phyloP scores from a whole-genome alignment of 176 grass and related monocot species.

The Musa schizocarpa region DNA sequence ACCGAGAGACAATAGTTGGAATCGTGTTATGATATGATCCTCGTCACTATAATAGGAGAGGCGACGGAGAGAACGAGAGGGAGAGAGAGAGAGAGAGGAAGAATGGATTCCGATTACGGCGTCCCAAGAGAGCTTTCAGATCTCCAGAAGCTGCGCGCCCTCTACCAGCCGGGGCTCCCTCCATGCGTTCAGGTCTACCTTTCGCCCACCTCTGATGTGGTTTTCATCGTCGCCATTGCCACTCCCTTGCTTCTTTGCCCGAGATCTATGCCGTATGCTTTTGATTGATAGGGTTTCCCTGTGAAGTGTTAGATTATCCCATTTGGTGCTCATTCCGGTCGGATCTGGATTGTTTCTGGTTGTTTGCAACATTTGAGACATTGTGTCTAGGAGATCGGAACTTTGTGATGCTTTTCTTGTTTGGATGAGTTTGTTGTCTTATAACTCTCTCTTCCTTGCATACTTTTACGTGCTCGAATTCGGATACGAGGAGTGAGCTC shows the following conservation, averaged over 20 bases:
- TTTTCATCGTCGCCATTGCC: slow-evolving; percentile 15
- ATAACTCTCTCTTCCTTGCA: not conserved
- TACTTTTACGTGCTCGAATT: not conserved
- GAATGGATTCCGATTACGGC: slow-evolving; percentile 95
- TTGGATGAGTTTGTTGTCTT: not conserved
- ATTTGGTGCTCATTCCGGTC: not conserved
- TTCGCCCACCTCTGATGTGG: too few relatives aligned
- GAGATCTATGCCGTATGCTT: not conserved
- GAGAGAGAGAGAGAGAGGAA: slow-evolving; percentile 1
- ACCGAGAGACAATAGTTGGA: not conserved
- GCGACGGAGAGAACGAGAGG: not conserved
- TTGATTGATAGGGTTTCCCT: not conserved
- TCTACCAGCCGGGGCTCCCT: slow-evolving; percentile 77
- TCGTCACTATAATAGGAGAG: not conserved
- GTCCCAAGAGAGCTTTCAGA: slow-evolving; percentile 76
- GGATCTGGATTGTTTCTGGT: slow-evolving; percentile 7
- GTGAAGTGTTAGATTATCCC: slow-evolving; percentile 4
- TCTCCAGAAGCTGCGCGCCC: slow-evolving; percentile 66
- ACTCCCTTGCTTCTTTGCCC: slow-evolving; percentile 15
- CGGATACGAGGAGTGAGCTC: not conserved
- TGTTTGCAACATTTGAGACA: not conserved
- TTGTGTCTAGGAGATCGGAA: too few relatives aligned
- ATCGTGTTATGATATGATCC: not conserved
- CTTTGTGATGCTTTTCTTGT: not conserved
- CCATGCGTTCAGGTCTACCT: slow-evolving; percentile 84